phyloP scores from a whole-genome alignment of 2,329 filamentous ascomycete species.

The Catunica adiposa region DNA sequence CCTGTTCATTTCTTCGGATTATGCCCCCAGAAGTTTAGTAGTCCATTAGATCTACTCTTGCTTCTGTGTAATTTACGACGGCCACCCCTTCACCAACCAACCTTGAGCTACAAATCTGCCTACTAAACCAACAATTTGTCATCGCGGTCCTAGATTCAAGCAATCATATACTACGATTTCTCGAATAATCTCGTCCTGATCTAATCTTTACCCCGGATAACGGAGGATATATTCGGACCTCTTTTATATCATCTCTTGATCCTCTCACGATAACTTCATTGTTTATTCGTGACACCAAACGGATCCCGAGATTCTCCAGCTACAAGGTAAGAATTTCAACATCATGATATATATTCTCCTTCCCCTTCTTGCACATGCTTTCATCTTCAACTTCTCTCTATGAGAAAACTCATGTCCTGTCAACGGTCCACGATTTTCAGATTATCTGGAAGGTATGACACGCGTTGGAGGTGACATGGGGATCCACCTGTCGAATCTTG shows the following conservation, averaged over 20 bases:
- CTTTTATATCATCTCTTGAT: background rate
- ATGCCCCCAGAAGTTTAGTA: no score
- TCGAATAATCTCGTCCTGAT: background rate
- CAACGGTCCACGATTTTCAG: background rate
- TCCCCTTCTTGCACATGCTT: background rate
- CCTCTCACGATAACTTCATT: slow-evolving; percentile 3
- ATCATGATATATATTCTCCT: background rate
- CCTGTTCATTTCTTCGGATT: no score
- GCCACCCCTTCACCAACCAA: no score
- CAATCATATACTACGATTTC: background rate
- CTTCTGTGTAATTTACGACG: no score
- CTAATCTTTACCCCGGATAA: background rate
- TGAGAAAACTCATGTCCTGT: background rate
- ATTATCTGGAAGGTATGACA: background rate
- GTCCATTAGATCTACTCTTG: no score
- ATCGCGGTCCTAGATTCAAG: no score
- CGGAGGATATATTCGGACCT: background rate
- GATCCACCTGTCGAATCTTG: background rate
- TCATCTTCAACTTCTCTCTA: background rate
- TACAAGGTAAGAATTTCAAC: background rate
- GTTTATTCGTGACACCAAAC: slow-evolving; percentile 3
- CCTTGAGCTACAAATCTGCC: no score
- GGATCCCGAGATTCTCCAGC: background rate
- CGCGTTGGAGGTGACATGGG: background rate
- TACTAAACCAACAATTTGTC: no score